A percentile compares a stretch with the other conserved stretches of the same genome.
These are phyloP conservation scores for Termitomyces heimii DNA, from an alignment of 768 basidiomycete species.

Conservation along the genomic window DNA sequence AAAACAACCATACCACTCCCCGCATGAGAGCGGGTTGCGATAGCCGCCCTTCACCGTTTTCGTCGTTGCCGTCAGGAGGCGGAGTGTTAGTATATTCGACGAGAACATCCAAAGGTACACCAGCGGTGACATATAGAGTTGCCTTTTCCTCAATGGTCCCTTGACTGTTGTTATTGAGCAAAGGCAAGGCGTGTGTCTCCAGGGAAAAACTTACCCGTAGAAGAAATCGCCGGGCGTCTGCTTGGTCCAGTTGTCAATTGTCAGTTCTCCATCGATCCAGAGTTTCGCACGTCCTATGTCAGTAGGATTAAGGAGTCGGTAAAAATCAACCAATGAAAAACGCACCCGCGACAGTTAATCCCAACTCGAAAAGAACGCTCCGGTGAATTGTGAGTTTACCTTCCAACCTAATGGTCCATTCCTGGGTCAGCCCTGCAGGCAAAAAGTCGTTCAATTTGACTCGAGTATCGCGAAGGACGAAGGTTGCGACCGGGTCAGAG, in stretches of 20 bases:
- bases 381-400: conserved; percentile 46
- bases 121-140: conserved; percentile 36
- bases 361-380: conserved; percentile 49
- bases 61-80: conserved; percentile 38
- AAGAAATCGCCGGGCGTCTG: conserved; percentile 66
- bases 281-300: conserved; percentile 51
- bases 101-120: conserved; percentile 41
- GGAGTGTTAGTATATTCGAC: conserved; percentile 65
- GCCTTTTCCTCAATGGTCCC: conserved; percentile 64
- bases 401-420: conserved; percentile 52
- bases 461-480: conserved; percentile 51
- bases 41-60: conserved; percentile 32
- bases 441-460: conserved; percentile 65
- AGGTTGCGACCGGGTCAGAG: conserved; percentile 36
- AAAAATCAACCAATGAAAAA: conserved; percentile 2
- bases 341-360: conserved; percentile 53
- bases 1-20: conserved; percentile 47
- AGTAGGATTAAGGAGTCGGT: neutral
- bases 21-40: conserved; percentile 67
- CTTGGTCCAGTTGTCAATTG: conserved; percentile 68
- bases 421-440: conserved; percentile 44
- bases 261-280: conserved; percentile 50
- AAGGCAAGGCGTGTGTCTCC: neutral
- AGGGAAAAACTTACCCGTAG: conserved; percentile 39
- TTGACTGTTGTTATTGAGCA: conserved; percentile 29